These are phyloP conservation scores for Cercospora berteroae DNA, from an alignment of 2,329 filamentous ascomycete genomes.

Conservation along the genomic window DNA sequence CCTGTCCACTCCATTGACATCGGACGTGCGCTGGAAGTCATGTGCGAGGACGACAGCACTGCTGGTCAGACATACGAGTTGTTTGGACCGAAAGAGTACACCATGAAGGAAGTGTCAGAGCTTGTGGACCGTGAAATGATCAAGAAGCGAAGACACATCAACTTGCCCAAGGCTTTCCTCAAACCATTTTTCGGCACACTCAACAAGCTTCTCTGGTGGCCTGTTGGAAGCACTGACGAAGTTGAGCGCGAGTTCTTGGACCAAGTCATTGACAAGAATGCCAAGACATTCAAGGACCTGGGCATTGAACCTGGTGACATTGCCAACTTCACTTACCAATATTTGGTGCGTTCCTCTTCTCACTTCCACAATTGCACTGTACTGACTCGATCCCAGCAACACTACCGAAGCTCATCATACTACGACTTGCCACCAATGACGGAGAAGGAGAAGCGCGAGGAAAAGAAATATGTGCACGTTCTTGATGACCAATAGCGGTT, in stretches of 20 bases:
- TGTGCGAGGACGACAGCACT: slow-evolving; percentile 87
- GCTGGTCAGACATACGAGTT: slow-evolving; percentile 90
- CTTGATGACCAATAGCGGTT: slow-evolving; percentile 71
- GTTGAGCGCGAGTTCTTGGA: slow-evolving; percentile 91
- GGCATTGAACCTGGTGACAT: slow-evolving; percentile 87
- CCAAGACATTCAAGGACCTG: slow-evolving; percentile 94
- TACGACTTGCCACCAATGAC: slow-evolving; percentile 94
- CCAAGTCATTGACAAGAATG: slow-evolving; percentile 82
- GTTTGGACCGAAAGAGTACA: slow-evolving; percentile 90
- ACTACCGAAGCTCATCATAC: slow-evolving; percentile 81
- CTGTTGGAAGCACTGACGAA: slow-evolving; percentile 75
- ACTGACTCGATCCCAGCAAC: slow-evolving; percentile 60
- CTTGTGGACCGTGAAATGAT: slow-evolving; percentile 90
- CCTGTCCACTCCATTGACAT: slow-evolving; percentile 94
- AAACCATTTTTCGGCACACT: slow-evolving; percentile 72
- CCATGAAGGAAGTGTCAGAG: slow-evolving; percentile 78
- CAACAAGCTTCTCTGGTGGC: slow-evolving; percentile 89
- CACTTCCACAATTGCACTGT: neutral
- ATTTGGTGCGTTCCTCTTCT: slow-evolving; percentile 66
- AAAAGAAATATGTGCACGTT: slow-evolving; percentile 96
- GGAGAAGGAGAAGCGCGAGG: slow-evolving; percentile 89
- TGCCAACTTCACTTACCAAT: slow-evolving; percentile 84
- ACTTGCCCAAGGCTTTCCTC: slow-evolving; percentile 76
- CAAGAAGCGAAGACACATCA: slow-evolving; percentile 86
- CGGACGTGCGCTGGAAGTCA: slow-evolving; percentile 80